phyloP scores from a whole-genome alignment of 257 asterid species.

The Scutellaria minor region DNA sequence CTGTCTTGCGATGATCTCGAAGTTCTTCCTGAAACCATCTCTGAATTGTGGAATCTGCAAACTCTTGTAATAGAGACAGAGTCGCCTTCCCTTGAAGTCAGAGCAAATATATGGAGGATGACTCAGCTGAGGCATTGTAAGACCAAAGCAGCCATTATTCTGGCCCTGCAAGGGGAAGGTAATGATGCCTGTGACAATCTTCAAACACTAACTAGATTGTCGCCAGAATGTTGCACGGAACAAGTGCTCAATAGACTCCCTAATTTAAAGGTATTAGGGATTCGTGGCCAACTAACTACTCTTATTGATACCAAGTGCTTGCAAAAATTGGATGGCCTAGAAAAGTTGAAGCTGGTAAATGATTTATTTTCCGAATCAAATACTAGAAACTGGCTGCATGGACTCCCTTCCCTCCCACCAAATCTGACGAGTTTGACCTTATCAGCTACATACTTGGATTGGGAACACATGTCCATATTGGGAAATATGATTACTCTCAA shows the following conservation, averaged over 20 bases:
- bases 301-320: not conserved
- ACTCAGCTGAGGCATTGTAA: slow-evolving; percentile 41
- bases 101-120: not conserved
- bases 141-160: slow-evolving; percentile 39
- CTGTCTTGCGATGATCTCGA: slow-evolving; percentile 27
- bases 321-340: too few species aligned
- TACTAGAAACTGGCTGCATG: too few species aligned
- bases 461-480: too few species aligned
- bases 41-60: slow-evolving; percentile 41
- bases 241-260: slow-evolving; percentile 8
- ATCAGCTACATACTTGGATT: too few species aligned
- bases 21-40: slow-evolving; percentile 29
- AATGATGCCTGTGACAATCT: slow-evolving; percentile 11
- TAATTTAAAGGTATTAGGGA: slow-evolving; percentile 32
- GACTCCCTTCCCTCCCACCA: too few species aligned
- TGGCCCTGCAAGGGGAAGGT: not conserved
- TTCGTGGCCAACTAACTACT: slow-evolving; percentile 33
- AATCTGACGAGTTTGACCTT: too few species aligned
- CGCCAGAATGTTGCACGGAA: slow-evolving; percentile 36
- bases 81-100: slow-evolving; percentile 11
- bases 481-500: too few species aligned
- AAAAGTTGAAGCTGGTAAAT: too few species aligned
- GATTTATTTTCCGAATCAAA: too few species aligned
- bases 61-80: slow-evolving; percentile 41
- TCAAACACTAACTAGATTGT: slow-evolving; percentile 37